Evolutionary conservation across 768 basidiomycete species (phyloP).

Genomic region (Pisolithus marmoratus): DNA sequence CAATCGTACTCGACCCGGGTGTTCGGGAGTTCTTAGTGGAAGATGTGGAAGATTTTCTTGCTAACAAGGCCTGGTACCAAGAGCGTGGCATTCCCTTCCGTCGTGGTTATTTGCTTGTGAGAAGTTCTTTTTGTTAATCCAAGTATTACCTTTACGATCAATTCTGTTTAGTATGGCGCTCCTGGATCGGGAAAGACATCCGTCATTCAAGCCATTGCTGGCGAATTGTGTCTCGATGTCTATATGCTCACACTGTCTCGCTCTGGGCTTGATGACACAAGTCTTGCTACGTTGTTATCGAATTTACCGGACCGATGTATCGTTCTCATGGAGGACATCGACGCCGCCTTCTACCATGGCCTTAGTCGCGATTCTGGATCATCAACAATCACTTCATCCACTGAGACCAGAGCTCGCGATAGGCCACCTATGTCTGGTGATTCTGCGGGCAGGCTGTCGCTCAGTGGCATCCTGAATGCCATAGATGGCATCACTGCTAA

Average conservation of each 20-base stretch:
- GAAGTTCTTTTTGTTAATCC: neutral
- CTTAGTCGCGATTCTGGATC: constrained; percentile 27
- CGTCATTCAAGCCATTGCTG: constrained; percentile 69
- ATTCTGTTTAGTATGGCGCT: constrained; percentile 42
- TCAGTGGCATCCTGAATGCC: constrained; percentile 74
- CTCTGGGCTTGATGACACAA: constrained; percentile 55
- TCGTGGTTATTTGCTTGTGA: constrained; percentile 65
- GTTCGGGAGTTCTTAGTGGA: constrained; percentile 58
- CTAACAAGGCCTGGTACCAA: constrained; percentile 65
- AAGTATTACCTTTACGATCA: too few relatives aligned
- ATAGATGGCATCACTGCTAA: constrained; percentile 75
- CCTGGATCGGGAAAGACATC: constrained; percentile 79
- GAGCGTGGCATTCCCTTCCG: constrained; percentile 79
- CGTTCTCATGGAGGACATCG: constrained; percentile 80
- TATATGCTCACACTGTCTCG: constrained; percentile 69
- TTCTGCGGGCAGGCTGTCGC: constrained; percentile 38
- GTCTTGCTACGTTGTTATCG: constrained; percentile 52
- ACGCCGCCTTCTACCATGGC: constrained; percentile 59
- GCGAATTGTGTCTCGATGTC: constrained; percentile 70
- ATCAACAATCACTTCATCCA: neutral
- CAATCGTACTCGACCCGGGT: constrained; percentile 68
- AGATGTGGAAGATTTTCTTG: constrained; percentile 68
- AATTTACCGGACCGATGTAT: constrained; percentile 67
- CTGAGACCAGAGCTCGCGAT: constrained; percentile 8
- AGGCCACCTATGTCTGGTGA: neutral